A percentile compares a stretch with the other conserved stretches of the same genome.
Conservation (phyloP, 345 rosid genomes). For the Gynandropsis gynandra region DNA sequence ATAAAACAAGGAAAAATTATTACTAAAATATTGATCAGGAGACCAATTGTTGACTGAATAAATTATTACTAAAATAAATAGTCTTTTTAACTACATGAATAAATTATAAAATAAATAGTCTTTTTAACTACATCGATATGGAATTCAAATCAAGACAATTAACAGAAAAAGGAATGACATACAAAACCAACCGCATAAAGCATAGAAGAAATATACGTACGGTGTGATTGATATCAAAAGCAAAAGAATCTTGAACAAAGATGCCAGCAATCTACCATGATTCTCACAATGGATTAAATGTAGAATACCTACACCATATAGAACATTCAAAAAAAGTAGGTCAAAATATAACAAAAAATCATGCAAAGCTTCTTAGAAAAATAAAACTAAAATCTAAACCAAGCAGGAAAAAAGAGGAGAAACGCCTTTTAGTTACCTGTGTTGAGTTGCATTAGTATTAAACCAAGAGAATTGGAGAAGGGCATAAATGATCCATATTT, state of each 20-base stretch:
- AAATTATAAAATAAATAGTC: no score
- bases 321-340: conserved; percentile 11
- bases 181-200: conserved; percentile 7
- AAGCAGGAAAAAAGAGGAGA: conserved; percentile 7
- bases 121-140: no score
- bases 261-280: conserved; percentile 57
- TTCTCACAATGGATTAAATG: conserved; percentile 67
- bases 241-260: conserved; percentile 70
- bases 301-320: conserved; percentile 48
- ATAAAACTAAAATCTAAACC: conserved; percentile 10
- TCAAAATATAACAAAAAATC: neutral
- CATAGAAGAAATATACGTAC: conserved; percentile 42
- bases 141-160: no score
- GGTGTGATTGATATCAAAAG: conserved; percentile 83
- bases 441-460: conserved; percentile 81
- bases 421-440: conserved; percentile 45
- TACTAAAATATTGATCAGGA: no score
- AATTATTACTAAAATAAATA: no score
- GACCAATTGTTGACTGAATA: no score
- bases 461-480: conserved; percentile 81
- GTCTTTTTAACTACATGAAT: no score
- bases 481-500: conserved; percentile 71
- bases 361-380: neutral
- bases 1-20: no score
- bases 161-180: conserved; percentile 2